Conservation (phyloP, 2,329 filamentous ascomycete genomes). For the Hypoxylon sp. region DNA sequence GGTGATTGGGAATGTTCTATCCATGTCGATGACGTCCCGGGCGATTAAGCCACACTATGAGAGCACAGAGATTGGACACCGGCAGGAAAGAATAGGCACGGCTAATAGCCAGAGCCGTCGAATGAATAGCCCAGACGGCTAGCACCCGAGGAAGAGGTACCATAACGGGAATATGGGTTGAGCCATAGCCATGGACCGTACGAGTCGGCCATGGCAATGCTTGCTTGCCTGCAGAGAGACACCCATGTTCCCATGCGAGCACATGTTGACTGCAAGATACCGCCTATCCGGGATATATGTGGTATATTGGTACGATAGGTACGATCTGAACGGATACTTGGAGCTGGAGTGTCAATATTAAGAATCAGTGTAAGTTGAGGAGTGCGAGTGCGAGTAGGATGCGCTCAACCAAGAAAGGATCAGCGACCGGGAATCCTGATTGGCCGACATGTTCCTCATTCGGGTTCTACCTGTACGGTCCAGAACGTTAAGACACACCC, state of each 20-base stretch:
- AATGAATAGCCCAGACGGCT: slow-evolving; percentile 26
- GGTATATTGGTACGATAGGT: slow-evolving; percentile 13
- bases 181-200: slow-evolving; percentile 22
- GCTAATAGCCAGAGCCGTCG: slow-evolving; percentile 21
- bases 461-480: slow-evolving; percentile 29
- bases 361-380: slow-evolving; percentile 15
- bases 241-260: slow-evolving; percentile 30
- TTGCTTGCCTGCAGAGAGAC: slow-evolving; percentile 25
- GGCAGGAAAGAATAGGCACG: slow-evolving; percentile 28
- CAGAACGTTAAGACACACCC: slow-evolving; percentile 19
- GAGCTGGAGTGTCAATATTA: slow-evolving; percentile 23
- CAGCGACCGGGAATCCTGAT: slow-evolving; percentile 36
- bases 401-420: slow-evolving; percentile 32
- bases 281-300: slow-evolving; percentile 11
- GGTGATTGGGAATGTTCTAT: slow-evolving; percentile 28
- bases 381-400: slow-evolving; percentile 34
- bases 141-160: slow-evolving; percentile 27
- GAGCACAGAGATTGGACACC: slow-evolving; percentile 29
- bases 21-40: slow-evolving; percentile 41
- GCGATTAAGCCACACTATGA: slow-evolving; percentile 42
- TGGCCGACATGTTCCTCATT: slow-evolving; percentile 44
- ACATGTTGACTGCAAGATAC: slow-evolving; percentile 18
- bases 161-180: slow-evolving; percentile 1
- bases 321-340: neutral
- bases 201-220: slow-evolving; percentile 32